These are phyloP conservation scores for Melastoma candidum DNA, from an alignment of 441 rosid species.

Conservation along the genomic window DNA sequence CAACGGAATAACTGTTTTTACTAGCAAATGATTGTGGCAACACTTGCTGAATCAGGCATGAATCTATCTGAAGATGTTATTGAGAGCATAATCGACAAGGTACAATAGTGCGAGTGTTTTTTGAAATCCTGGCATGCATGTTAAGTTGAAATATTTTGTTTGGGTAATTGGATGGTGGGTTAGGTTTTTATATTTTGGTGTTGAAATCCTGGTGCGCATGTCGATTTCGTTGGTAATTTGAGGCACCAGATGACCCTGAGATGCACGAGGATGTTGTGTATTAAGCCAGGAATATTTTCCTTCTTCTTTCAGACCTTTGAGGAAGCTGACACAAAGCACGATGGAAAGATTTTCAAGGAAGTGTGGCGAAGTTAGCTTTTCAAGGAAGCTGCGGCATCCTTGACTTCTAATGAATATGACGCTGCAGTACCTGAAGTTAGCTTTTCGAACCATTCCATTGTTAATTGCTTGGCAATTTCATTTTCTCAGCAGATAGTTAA, in stretches of 20 bases:
- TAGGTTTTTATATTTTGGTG: too few species aligned
- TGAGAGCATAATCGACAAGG: conserved; percentile 92
- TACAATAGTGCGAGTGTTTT: conserved; percentile 10
- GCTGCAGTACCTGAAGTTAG: conserved; percentile 88
- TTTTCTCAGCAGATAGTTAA: too few species aligned
- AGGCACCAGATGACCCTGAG: too few species aligned
- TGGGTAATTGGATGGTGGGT: too few species aligned
- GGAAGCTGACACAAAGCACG: conserved; percentile 95
- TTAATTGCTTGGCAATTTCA: too few species aligned
- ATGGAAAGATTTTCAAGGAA: conserved; percentile 89
- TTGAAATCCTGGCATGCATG: background rate
- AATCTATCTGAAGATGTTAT: conserved; percentile 83
- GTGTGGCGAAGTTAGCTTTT: conserved; percentile 85
- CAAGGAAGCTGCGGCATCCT: conserved; percentile 44
- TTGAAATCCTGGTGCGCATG: too few species aligned
- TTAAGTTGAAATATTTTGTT: background rate
- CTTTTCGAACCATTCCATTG: background rate
- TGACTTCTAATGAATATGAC: conserved; percentile 89
- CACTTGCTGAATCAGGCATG: conserved; percentile 96
- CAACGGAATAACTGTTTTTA: conserved; percentile 4
- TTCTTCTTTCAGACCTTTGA: conserved; percentile 56
- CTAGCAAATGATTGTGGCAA: conserved; percentile 95
- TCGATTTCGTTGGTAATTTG: too few species aligned
- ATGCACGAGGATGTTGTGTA: too few species aligned
- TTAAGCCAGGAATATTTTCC: background rate